Percentiles rank a stretch among this genome's conserved stretches.
Evolutionary conservation across 768 basidiomycete species (phyloP).

Genomic region (Panellus pusillus): DNA sequence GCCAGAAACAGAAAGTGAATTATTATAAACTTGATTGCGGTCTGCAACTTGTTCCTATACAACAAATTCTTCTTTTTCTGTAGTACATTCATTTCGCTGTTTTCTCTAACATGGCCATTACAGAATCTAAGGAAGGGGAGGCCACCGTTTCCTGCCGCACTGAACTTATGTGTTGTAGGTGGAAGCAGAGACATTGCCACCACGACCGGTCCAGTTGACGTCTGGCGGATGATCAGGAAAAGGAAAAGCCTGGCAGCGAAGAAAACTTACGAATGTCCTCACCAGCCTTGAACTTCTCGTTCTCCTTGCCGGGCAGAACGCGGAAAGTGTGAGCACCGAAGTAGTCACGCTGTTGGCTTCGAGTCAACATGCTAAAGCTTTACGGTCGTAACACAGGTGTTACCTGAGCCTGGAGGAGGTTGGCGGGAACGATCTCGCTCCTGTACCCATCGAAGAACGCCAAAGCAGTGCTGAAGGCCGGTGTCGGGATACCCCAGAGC

Average conservation of each 20-base stretch:
- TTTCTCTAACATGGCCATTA: slow-evolving; percentile 16
- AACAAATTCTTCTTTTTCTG: slow-evolving; percentile 8
- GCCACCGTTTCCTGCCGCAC: slow-evolving; percentile 10
- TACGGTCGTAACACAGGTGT: slow-evolving; percentile 12
- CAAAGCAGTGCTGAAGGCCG: slow-evolving; percentile 96
- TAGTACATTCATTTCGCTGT: slow-evolving; percentile 14
- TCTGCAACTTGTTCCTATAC: neutral
- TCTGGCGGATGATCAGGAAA: slow-evolving; percentile 45
- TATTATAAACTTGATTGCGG: slow-evolving; percentile 6
- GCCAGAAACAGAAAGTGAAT: slow-evolving; percentile 7
- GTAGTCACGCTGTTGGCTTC: slow-evolving; percentile 76
- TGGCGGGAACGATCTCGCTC: slow-evolving; percentile 91
- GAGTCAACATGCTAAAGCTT: neutral
- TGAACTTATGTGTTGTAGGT: slow-evolving; percentile 63
- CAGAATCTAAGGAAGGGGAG: slow-evolving; percentile 10
- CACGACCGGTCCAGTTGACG: slow-evolving; percentile 98
- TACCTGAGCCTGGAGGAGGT: slow-evolving; percentile 92
- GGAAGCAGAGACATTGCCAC: slow-evolving; percentile 89
- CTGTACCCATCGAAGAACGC: slow-evolving; percentile 99
- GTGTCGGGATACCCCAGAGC: slow-evolving; percentile 97
- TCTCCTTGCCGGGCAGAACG: slow-evolving; percentile 90
- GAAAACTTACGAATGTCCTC: slow-evolving; percentile 81
- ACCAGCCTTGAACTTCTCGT: slow-evolving; percentile 72
- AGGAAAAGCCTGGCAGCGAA: neutral
- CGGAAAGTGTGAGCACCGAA: slow-evolving; percentile 99